phyloP scores from a whole-genome alignment of 768 basidiomycete species.

The Boletellus ananiceps region DNA sequence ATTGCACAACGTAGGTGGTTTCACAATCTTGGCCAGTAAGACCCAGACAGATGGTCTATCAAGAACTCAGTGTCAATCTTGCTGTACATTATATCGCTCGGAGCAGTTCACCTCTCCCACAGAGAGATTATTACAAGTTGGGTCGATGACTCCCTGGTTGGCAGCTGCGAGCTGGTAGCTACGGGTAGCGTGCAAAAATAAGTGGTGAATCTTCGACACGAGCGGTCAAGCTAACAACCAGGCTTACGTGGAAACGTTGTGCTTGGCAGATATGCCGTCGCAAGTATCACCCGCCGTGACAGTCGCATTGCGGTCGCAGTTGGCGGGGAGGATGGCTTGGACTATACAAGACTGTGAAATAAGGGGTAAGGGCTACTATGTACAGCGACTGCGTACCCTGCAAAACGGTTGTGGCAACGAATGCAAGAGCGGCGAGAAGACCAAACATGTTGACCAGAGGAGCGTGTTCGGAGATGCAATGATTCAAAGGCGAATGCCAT shows the following conservation, averaged over 20 bases:
- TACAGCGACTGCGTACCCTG: slow-evolving; percentile 14
- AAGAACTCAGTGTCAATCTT: neutral
- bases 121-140: slow-evolving; percentile 53
- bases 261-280: slow-evolving; percentile 55
- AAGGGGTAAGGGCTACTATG: neutral
- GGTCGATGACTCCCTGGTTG: slow-evolving; percentile 45
- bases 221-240: neutral
- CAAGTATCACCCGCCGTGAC: slow-evolving; percentile 58
- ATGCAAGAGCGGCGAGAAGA: slow-evolving; percentile 12
- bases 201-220: neutral
- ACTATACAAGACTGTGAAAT: slow-evolving; percentile 35
- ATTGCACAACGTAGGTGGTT: slow-evolving; percentile 42
- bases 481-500: neutral
- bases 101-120: slow-evolving; percentile 39
- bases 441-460: slow-evolving; percentile 14
- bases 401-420: slow-evolving; percentile 10
- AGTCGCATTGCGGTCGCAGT: slow-evolving; percentile 60
- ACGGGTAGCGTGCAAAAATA: neutral
- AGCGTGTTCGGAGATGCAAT: neutral
- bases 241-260: slow-evolving; percentile 61
- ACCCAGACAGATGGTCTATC: slow-evolving; percentile 49
- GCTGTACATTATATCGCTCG: neutral
- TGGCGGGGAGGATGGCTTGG: slow-evolving; percentile 36
- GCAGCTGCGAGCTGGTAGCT: slow-evolving; percentile 58
- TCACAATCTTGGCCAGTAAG: slow-evolving; percentile 51